Conservation (phyloP, 306 rosid genomes). For the Cucurbita ficifolia region DNA sequence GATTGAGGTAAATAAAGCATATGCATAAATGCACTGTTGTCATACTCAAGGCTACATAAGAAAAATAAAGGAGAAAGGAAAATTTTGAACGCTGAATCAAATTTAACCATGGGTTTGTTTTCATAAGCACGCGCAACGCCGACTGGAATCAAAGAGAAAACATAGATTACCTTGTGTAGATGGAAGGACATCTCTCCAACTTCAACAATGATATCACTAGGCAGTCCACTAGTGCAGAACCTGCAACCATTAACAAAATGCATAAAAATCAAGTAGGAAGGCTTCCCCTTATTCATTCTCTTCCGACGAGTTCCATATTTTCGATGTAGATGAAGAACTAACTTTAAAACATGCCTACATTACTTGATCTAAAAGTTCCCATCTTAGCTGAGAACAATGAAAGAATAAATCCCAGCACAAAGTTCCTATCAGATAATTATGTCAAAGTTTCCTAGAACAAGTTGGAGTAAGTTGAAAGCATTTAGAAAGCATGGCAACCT, state of each 20-base stretch:
- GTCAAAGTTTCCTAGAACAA: background rate
- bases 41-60: background rate
- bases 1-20: constrained; percentile 9
- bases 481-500: background rate
- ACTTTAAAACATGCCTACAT: background rate
- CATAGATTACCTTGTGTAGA: constrained; percentile 74
- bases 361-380: background rate
- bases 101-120: too few relatives aligned
- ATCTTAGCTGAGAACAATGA: background rate
- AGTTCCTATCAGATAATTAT: background rate
- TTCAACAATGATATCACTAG: constrained; percentile 85
- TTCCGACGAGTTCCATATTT: background rate
- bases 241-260: constrained; percentile 20
- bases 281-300: background rate
- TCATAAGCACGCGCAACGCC: background rate
- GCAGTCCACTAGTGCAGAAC: constrained; percentile 97
- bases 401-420: background rate
- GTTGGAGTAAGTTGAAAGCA: too few relatives aligned
- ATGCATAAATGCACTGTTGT: background rate
- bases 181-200: constrained; percentile 95
- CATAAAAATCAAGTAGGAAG: background rate
- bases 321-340: background rate
- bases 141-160: background rate
- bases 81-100: too few relatives aligned
- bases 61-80: too few relatives aligned